Evolutionary conservation across 2,329 filamentous ascomycete species (phyloP), one percentile per base, ranked within the genome.

Genomic region (Tricladium varicosporioides): DNA sequence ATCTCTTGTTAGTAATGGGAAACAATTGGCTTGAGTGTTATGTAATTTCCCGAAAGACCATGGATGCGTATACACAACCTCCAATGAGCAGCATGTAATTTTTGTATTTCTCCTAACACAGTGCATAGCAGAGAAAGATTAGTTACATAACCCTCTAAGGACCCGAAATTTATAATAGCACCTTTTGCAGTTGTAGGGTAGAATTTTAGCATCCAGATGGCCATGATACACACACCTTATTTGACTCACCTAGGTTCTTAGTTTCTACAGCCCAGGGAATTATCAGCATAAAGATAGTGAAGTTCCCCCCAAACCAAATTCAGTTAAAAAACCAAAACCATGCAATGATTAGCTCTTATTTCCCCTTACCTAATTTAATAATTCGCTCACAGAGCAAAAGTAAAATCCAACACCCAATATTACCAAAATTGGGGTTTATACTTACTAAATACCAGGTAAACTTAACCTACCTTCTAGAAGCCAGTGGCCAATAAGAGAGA

Each of bases 221-320:
- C 10, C 13, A 13, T n/a, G 32, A 19, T 11, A 13, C 14, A 40
- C 14, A 44, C 7, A 27, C 15, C n/a, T 13, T 16, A n/a, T 22
- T 11, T 15, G 14, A 48, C 51, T 4, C 16, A 53, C 42, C 51
- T 15, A 36, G n/a, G 16, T 46, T 43, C 27, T 15, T 46, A 5
- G 42, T 36, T 18, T 53, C 51, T 10, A 53, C 51, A 4, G 18
- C 22, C 33, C 36, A 36, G 11, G 51, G 51, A 15, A 36, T 47
- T 18, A 47, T 22, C 13, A 53, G 14, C 42, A 47, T 47, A 15
- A 27, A 22, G 33, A 47, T 36, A 44, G 19, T 15, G 43, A 47
- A 33, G 51, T 53, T 47, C 11, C 51, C 15, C 51, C 42, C 8
- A 47, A 13, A n/a, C 51, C 51, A 33, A 53, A 47, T 7, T 22